Percentiles rank a stretch among this genome's conserved stretches.
These are phyloP conservation scores for Phytophthora vignae DNA, from an alignment of 352 stramenopile genomes.

Conservation along the genomic window DNA sequence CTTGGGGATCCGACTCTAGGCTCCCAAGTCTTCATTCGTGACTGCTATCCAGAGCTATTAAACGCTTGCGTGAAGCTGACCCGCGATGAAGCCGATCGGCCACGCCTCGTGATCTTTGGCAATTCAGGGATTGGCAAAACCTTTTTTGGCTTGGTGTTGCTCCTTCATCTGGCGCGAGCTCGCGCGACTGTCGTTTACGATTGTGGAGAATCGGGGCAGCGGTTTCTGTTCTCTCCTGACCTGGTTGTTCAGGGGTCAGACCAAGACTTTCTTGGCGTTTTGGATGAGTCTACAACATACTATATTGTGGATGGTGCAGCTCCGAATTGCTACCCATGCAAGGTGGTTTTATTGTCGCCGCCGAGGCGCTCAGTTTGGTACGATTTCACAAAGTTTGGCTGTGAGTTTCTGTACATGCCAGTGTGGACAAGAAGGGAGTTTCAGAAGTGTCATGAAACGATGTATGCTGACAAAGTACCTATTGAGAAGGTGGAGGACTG, in stretches of 20 bases:
- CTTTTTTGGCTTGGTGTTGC: no score
- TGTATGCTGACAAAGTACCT: neutral
- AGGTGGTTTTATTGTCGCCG: constrained; percentile 40
- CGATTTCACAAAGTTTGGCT: constrained; percentile 28
- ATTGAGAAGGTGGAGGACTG: neutral
- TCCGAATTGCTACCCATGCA: constrained; percentile 18
- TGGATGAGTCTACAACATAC: constrained; percentile 26
- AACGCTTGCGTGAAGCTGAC: no score
- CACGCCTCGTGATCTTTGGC: no score
- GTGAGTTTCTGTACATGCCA: constrained; percentile 8
- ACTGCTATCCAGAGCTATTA: no score
- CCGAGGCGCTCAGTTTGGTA: constrained; percentile 9
- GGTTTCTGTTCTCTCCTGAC: neutral
- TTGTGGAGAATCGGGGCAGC: neutral
- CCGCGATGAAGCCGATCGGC: no score
- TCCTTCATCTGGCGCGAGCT: neutral
- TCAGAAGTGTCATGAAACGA: neutral
- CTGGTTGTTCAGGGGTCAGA: neutral
- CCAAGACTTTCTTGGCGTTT: constrained; percentile 27
- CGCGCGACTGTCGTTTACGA: neutral
- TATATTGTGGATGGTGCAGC: constrained; percentile 37
- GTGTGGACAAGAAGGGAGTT: neutral
- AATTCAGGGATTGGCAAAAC: no score
- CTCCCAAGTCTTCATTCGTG: no score
- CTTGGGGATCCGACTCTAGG: no score